These are phyloP conservation scores for Teratosphaeria pseudoeucalypti DNA, from an alignment of 2,329 filamentous ascomycete genomes.

Conservation along the genomic window DNA sequence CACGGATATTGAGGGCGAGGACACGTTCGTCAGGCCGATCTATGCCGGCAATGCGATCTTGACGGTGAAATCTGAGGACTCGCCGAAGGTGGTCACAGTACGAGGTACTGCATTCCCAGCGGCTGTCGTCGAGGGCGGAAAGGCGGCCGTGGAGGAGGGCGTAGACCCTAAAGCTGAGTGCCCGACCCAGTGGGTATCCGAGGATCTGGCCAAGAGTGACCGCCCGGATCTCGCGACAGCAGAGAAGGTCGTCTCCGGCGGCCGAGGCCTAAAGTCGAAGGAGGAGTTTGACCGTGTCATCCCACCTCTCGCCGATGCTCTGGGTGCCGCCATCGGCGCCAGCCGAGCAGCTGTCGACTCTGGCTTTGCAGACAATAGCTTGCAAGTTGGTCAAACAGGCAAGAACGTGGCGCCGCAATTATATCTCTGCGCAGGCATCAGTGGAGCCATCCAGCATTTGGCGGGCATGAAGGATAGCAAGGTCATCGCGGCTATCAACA, in stretches of 20 bases:
- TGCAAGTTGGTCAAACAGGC: constrained; percentile 96
- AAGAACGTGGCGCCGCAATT: constrained; percentile 96
- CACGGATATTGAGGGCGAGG: constrained; percentile 73
- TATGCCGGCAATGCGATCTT: constrained; percentile 97
- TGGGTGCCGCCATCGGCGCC: constrained; percentile 92
- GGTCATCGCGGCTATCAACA: constrained; percentile 98
- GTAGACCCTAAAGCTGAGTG: constrained; percentile 68
- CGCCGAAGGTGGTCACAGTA: constrained; percentile 81
- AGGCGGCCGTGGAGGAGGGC: constrained; percentile 68
- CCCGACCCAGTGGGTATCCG: constrained; percentile 80
- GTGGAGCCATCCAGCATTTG: constrained; percentile 93
- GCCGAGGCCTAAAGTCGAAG: constrained; percentile 92
- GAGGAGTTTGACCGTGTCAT: constrained; percentile 93
- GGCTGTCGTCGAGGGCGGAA: constrained; percentile 59
- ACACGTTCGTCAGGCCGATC: constrained; percentile 91
- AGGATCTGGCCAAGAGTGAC: constrained; percentile 86
- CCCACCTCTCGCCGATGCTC: constrained; percentile 78
- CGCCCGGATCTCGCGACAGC: constrained; percentile 90
- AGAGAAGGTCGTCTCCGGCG: constrained; percentile 79
- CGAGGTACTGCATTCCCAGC: constrained; percentile 85
- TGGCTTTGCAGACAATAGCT: constrained; percentile 94
- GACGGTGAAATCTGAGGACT: constrained; percentile 82
- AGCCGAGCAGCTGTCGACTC: constrained; percentile 92
- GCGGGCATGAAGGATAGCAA: constrained; percentile 99
- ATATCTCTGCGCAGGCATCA: constrained; percentile 92